Conservation (phyloP, 2,329 filamentous ascomycete species). For the Neophaeococcomyces mojaviensis region DNA sequence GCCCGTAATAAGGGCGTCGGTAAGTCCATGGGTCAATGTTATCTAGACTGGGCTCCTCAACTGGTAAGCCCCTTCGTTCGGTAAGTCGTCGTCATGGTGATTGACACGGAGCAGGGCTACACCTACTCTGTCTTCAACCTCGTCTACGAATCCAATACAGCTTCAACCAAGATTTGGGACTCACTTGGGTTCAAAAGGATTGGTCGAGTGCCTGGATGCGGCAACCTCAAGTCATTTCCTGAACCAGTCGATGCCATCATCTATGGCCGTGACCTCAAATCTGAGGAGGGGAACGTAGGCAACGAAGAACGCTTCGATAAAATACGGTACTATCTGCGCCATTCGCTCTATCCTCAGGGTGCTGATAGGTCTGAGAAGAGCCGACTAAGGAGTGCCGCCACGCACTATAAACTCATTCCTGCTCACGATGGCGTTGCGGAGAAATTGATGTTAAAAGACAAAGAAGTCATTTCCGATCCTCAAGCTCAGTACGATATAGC, state of each 20-base stretch:
- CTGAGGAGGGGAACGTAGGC: constrained; percentile 71
- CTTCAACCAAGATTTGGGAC: constrained; percentile 86
- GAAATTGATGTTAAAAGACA: constrained; percentile 92
- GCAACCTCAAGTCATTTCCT: constrained; percentile 61
- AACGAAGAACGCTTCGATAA: constrained; percentile 98
- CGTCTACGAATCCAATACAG: constrained; percentile 88
- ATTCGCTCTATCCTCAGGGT: constrained; percentile 84
- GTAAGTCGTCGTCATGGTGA: constrained; percentile 6
- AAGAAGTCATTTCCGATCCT: constrained; percentile 90
- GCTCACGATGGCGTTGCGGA: constrained; percentile 47
- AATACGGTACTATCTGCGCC: constrained; percentile 94
- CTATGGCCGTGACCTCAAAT: constrained; percentile 57
- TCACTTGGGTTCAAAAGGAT: constrained; percentile 87
- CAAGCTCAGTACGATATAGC: constrained; percentile 87
- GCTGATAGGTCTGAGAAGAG: constrained; percentile 94
- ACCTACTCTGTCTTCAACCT: constrained; percentile 91
- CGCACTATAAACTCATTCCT: constrained; percentile 76
- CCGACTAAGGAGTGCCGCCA: constrained; percentile 83
- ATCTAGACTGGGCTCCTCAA: constrained; percentile 68
- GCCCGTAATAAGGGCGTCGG: constrained; percentile 68
- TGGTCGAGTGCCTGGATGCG: constrained; percentile 67
- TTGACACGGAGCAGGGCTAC: constrained; percentile 54
- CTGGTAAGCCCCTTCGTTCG: constrained; percentile 34
- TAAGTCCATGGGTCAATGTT: constrained; percentile 67
- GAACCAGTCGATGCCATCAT: constrained; percentile 69